phyloP scores from a whole-genome alignment of 2,329 filamentous ascomycete species.

The Ramichloridium luteum region DNA sequence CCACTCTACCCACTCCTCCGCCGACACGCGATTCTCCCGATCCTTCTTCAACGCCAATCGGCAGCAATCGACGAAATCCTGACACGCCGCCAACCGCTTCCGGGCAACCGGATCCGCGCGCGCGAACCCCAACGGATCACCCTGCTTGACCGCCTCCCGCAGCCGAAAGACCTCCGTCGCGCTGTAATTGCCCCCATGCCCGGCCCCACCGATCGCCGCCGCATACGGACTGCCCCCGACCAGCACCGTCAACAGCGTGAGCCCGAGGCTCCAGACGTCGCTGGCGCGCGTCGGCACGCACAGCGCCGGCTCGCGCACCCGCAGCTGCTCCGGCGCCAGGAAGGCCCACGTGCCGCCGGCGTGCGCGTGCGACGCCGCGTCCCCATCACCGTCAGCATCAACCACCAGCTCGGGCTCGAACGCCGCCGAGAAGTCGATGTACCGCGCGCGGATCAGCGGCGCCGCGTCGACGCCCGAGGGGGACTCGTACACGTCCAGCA shows the following conservation, averaged over 20 bases:
- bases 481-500: slow-evolving; percentile 23
- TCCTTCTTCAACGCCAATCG: slow-evolving; percentile 28
- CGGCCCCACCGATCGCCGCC: slow-evolving; percentile 27
- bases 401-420: no score
- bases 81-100: slow-evolving; percentile 22
- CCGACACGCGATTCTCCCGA: slow-evolving; percentile 18
- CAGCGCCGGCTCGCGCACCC: slow-evolving; percentile 15
- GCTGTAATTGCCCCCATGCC: no score
- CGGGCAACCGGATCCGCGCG: slow-evolving; percentile 25
- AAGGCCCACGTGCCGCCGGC: slow-evolving; percentile 37
- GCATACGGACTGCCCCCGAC: slow-evolving; percentile 32
- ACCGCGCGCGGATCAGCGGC: slow-evolving; percentile 21
- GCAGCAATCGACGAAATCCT: slow-evolving; percentile 28
- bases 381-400: slow-evolving; percentile 8
- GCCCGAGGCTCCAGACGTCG: slow-evolving; percentile 35
- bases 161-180: slow-evolving; percentile 31
- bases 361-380: slow-evolving; percentile 10
- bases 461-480: slow-evolving; percentile 9
- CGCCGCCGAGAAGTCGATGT: slow-evolving; percentile 34
- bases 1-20: slow-evolving; percentile 22
- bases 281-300: slow-evolving; percentile 24
- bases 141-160: slow-evolving; percentile 33
- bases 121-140: slow-evolving; percentile 29
- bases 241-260: slow-evolving; percentile 33
- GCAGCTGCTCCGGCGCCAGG: slow-evolving; percentile 27